These are phyloP conservation scores for Samsoniella hepiali DNA, from an alignment of 2,329 filamentous ascomycete genomes.

Conservation along the genomic window DNA sequence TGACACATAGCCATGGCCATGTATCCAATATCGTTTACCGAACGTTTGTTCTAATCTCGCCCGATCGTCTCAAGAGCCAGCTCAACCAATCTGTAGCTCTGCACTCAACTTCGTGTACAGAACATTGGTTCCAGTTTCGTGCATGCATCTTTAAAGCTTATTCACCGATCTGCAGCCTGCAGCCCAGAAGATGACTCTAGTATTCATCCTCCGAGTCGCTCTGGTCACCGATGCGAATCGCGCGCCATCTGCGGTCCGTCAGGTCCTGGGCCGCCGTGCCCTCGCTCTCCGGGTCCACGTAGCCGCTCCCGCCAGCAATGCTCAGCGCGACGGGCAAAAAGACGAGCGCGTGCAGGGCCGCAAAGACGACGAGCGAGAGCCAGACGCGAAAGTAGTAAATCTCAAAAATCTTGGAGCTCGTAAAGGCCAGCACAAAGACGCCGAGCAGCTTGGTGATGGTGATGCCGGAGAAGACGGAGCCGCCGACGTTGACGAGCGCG, in stretches of 20 bases:
- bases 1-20: background rate
- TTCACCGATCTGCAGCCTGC: no score
- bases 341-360: constrained; percentile 81
- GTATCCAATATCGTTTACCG: constrained; percentile 6
- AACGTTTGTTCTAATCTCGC: background rate
- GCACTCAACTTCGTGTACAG: no score
- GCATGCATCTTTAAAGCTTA: no score
- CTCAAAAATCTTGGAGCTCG: constrained; percentile 96
- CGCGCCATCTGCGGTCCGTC: constrained; percentile 72
- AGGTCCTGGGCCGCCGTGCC: constrained; percentile 89
- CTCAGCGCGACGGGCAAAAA: constrained; percentile 89
- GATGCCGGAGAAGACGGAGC: constrained; percentile 92
- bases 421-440: constrained; percentile 89
- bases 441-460: constrained; percentile 93
- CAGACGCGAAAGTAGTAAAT: constrained; percentile 99
- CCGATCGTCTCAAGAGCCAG: background rate
- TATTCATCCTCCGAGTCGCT: constrained; percentile 72
- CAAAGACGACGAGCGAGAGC: constrained; percentile 87
- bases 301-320: constrained; percentile 80
- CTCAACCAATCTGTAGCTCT: background rate
- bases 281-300: constrained; percentile 81
- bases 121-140: no score
- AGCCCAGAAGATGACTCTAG: constrained; percentile 24
- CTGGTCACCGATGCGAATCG: constrained; percentile 69
- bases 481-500: constrained; percentile 89